Percentiles rank a stretch among this genome's conserved stretches.
Conservation (phyloP, 208 protist genomes). For the Wallacemonas collosoma region DNA sequence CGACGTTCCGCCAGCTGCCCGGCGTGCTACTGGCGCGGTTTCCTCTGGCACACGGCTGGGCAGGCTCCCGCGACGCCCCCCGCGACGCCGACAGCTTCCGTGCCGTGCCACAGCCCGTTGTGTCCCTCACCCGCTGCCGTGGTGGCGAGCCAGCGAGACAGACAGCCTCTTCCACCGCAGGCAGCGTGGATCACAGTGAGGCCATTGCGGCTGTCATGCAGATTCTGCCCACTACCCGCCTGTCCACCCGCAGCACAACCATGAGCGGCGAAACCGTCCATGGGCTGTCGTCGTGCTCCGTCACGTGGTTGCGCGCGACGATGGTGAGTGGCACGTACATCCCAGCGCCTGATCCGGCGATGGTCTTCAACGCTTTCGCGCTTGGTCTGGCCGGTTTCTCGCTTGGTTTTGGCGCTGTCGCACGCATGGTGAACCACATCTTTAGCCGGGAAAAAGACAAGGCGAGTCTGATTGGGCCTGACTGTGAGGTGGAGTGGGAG, state of each 20-base stretch:
- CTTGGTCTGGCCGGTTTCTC: conserved; percentile 51
- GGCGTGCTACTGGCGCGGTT: conserved; percentile 60
- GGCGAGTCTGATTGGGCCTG: neutral
- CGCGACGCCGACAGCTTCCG: conserved; percentile 75
- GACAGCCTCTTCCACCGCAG: neutral
- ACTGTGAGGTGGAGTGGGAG: neutral
- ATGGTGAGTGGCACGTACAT: conserved; percentile 61
- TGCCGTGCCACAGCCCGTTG: conserved; percentile 69
- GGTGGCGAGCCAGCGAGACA: neutral
- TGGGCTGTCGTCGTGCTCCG: neutral
- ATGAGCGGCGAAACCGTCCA: too few relatives aligned
- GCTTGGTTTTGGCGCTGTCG: conserved; percentile 17
- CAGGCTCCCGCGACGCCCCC: conserved; percentile 61
- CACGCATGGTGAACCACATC: neutral
- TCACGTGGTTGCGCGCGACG: conserved; percentile 51
- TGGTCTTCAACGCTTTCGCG: conserved; percentile 77
- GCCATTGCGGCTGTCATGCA: neutral
- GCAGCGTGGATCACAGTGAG: conserved; percentile 13
- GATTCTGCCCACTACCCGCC: conserved; percentile 5
- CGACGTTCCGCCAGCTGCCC: conserved; percentile 7
- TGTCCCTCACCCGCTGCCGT: conserved; percentile 35
- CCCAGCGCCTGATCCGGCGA: conserved; percentile 72
- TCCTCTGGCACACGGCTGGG: conserved; percentile 63
- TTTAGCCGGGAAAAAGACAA: conserved; percentile 6
- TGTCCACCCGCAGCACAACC: neutral